phyloP scores from a whole-genome alignment of 2,329 filamentous ascomycete species.

The Diaporthe amygdali region DNA sequence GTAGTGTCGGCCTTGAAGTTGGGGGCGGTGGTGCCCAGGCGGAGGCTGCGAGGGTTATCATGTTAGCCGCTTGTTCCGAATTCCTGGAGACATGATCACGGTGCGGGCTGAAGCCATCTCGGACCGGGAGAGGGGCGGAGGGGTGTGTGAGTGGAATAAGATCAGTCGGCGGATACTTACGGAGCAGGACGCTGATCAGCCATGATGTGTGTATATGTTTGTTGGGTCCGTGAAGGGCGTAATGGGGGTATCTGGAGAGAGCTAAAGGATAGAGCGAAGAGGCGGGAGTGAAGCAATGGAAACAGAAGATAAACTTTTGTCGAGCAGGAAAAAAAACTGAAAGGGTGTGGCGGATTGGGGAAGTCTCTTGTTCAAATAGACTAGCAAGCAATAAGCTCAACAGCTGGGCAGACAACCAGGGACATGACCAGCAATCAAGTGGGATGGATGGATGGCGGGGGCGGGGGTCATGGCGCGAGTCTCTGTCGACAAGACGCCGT shows the following conservation, averaged over 20 bases:
- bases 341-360: not conserved
- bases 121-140: not conserved
- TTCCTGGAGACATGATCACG: too few relatives aligned
- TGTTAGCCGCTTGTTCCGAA: not conserved
- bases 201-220: conserved; percentile 34
- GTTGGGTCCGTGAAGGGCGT: not conserved
- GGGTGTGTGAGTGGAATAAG: not conserved
- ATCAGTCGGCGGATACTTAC: conserved; percentile 32
- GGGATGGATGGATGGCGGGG: conserved; percentile 15
- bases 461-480: not conserved
- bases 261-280: not conserved
- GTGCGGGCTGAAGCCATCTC: not conserved
- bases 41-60: conserved; percentile 51
- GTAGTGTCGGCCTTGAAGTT: conserved; percentile 88
- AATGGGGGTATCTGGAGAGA: not conserved
- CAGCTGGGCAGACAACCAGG: not conserved
- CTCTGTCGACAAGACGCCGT: not conserved
- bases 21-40: conserved; percentile 71
- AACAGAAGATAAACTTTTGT: not conserved
- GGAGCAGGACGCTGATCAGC: conserved; percentile 38
- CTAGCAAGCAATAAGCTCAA: not conserved
- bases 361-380: not conserved
- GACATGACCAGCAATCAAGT: not conserved
- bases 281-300: not conserved
- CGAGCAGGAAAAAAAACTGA: not conserved